A percentile compares a stretch with the other conserved stretches of the same genome.
Conservation (phyloP, 345 rosid species). For the Rhodomyrtus tomentosa region DNA sequence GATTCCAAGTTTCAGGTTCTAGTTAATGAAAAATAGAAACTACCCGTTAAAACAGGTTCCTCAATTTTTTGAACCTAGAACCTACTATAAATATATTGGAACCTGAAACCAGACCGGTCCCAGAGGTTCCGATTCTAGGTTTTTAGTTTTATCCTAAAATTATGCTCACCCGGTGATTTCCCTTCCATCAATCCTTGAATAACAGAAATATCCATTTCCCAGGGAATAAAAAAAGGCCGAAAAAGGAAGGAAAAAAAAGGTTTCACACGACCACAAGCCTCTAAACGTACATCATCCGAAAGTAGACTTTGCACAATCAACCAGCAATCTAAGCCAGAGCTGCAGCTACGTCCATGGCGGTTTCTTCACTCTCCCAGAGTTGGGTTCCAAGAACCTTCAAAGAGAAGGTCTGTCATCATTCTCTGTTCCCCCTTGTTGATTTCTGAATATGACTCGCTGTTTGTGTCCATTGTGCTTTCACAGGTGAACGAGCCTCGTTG, state of each 20-base stretch:
- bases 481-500: background rate
- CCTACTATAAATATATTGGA: too few species aligned
- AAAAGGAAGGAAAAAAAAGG: background rate
- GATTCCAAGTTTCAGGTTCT: too few species aligned
- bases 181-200: background rate
- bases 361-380: background rate
- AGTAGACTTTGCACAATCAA: background rate
- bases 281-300: background rate
- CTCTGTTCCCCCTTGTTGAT: background rate
- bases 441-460: background rate
- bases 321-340: background rate
- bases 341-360: background rate
- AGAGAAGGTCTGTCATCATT: background rate
- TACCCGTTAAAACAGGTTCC: too few species aligned
- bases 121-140: too few species aligned
- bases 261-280: background rate
- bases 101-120: too few species aligned
- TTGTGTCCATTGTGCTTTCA: background rate
- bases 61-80: too few species aligned
- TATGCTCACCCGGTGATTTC: too few species aligned
- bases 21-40: too few species aligned
- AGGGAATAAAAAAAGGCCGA: too few species aligned
- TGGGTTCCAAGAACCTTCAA: background rate
- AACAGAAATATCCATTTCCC: background rate
- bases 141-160: too few species aligned